These are phyloP conservation scores for Umbilicus rupestris DNA, from an alignment of 164 flowering plant genomes.

Conservation along the genomic window DNA sequence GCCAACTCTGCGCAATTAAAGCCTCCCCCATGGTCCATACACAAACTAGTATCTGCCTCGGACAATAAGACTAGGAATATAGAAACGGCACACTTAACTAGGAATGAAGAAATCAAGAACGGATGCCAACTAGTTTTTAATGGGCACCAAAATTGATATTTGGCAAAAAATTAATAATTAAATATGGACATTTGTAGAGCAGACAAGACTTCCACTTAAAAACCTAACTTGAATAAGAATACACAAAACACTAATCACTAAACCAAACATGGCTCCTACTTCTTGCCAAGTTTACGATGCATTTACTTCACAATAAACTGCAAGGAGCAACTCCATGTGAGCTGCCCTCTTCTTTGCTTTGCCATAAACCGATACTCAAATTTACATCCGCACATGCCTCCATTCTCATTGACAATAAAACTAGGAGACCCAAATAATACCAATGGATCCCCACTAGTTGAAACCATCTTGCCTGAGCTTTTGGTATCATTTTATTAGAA, in stretches of 20 bases:
- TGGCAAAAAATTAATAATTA: neutral
- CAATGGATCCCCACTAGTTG: neutral
- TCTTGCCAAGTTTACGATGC: neutral
- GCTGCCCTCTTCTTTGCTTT: neutral
- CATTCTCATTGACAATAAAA: neutral
- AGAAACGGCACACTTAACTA: neutral
- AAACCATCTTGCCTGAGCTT: neutral
- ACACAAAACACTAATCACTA: constrained; percentile 4
- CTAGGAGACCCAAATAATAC: neutral
- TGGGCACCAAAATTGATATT: neutral
- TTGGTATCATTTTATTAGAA: neutral
- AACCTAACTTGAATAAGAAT: neutral
- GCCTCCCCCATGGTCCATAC: neutral
- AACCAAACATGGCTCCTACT: neutral
- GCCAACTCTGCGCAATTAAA: neutral
- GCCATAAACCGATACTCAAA: neutral
- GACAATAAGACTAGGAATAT: neutral
- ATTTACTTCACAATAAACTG: constrained; percentile 1
- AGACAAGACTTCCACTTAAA: neutral
- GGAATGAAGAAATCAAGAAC: neutral
- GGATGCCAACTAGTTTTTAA: neutral
- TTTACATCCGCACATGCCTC: neutral
- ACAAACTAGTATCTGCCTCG: neutral
- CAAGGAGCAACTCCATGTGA: neutral
- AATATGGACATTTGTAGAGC: neutral